These are phyloP conservation scores for Aspergillus sparsus DNA, from an alignment of 495 filamentous ascomycete genomes.

Conservation along the genomic window DNA sequence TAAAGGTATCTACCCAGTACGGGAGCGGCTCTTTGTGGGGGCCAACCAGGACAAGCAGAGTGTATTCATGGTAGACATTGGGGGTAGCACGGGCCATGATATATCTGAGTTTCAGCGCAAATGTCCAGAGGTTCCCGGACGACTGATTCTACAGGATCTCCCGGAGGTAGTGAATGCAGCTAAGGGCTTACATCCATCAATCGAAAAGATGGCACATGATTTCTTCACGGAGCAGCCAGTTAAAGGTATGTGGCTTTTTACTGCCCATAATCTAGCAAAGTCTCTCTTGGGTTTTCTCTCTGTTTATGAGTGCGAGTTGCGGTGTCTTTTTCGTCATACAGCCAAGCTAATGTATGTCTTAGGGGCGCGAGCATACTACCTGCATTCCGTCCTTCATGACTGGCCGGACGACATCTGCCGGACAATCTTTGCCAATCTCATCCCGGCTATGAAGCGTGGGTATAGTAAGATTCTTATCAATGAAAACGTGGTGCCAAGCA, in stretches of 20 bases:
- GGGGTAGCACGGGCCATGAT: constrained; percentile 39
- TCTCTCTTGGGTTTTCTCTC: not conserved
- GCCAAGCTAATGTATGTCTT: constrained; percentile 4
- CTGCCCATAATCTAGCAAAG: not conserved
- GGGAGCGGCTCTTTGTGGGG: constrained; percentile 32
- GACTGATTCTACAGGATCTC: constrained; percentile 39
- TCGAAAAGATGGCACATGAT: constrained; percentile 35
- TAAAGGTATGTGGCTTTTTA: not conserved
- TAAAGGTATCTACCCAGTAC: constrained; percentile 45
- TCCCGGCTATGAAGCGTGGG: constrained; percentile 35
- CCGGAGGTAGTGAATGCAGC: constrained; percentile 22
- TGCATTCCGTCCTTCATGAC: constrained; percentile 48
- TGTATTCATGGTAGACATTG: constrained; percentile 39
- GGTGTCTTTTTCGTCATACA: not conserved
- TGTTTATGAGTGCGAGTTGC: not conserved
- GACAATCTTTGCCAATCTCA: constrained; percentile 39
- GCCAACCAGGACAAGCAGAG: constrained; percentile 12
- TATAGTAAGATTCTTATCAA: constrained; percentile 42
- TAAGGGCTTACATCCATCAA: constrained; percentile 24
- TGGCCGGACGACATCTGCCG: constrained; percentile 46
- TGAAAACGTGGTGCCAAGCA: constrained; percentile 33
- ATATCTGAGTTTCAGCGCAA: constrained; percentile 35
- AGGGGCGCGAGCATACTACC: constrained; percentile 44
- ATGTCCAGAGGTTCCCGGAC: constrained; percentile 32
- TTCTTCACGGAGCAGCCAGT: constrained; percentile 13